These are phyloP conservation scores for Phaffia rhodozyma DNA, from an alignment of 1,284 basidiomycete species.

Conservation along the genomic window DNA sequence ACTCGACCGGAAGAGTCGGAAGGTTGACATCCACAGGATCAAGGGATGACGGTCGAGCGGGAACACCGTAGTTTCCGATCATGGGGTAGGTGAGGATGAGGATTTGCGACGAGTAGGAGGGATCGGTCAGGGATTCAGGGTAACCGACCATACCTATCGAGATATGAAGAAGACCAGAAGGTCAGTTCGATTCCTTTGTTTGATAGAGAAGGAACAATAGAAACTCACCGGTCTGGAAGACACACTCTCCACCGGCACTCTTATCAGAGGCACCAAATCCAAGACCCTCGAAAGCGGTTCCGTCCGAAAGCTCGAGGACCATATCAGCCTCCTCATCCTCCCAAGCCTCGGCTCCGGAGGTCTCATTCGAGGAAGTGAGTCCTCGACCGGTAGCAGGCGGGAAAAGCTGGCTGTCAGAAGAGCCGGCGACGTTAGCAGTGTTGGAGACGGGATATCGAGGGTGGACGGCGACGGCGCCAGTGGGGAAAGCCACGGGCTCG, in stretches of 20 bases:
- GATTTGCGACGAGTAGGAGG: slow-evolving; percentile 97
- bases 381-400: slow-evolving; percentile 33
- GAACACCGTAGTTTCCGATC: slow-evolving; percentile 98
- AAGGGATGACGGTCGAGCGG: slow-evolving; percentile 45
- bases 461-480: slow-evolving; percentile 7
- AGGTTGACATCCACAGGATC: slow-evolving; percentile 37
- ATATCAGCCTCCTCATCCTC: slow-evolving; percentile 35
- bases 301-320: slow-evolving; percentile 85
- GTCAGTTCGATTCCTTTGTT: slow-evolving; percentile 5
- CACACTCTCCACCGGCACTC: slow-evolving; percentile 93
- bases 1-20: slow-evolving; percentile 59
- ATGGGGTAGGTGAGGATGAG: slow-evolving; percentile 95
- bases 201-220: background rate
- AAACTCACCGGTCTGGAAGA: slow-evolving; percentile 92
- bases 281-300: slow-evolving; percentile 74
- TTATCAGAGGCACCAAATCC: slow-evolving; percentile 87
- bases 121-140: slow-evolving; percentile 95
- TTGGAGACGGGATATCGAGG: slow-evolving; percentile 1
- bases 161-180: slow-evolving; percentile 6
- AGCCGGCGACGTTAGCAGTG: slow-evolving; percentile 1
- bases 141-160: slow-evolving; percentile 92
- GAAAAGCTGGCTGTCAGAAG: slow-evolving; percentile 28
- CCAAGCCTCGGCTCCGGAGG: slow-evolving; percentile 21
- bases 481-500: background rate
- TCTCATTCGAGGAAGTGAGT: slow-evolving; percentile 27